Evolutionary conservation across 164 flowering plant genomes (phyloP).

Genomic region (Buxus sempervirens): DNA sequence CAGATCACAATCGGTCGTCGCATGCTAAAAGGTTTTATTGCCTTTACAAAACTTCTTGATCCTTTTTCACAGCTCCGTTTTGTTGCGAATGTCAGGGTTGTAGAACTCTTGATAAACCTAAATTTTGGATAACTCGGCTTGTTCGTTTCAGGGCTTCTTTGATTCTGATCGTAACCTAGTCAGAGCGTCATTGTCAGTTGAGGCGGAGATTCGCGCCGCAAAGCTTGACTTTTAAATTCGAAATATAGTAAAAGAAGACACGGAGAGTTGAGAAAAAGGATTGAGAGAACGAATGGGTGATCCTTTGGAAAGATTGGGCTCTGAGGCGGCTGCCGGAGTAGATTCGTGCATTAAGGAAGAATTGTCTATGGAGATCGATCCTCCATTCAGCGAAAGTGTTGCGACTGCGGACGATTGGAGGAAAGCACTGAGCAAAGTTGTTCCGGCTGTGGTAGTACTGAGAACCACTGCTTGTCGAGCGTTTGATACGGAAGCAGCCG

Average conservation of each 20-base stretch:
- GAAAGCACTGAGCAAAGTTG: slow-evolving; percentile 73
- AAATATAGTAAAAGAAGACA: not conserved
- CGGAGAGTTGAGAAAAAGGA: not conserved
- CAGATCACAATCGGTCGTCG: too few species aligned
- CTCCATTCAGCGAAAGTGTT: slow-evolving; percentile 49
- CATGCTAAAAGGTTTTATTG: too few species aligned
- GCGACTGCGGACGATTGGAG: slow-evolving; percentile 95
- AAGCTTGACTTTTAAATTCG: not conserved
- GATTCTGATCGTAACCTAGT: not conserved
- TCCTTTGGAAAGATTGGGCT: slow-evolving; percentile 52
- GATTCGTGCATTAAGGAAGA: slow-evolving; percentile 56
- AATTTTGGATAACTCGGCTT: not conserved
- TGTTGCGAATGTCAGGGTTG: not conserved
- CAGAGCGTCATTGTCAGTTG: not conserved
- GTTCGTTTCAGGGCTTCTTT: not conserved
- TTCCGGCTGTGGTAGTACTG: slow-evolving; percentile 91
- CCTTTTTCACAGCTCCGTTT: not conserved
- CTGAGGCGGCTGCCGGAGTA: slow-evolving; percentile 33
- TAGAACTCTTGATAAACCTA: not conserved
- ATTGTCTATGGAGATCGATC: slow-evolving; percentile 81
- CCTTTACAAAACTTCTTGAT: not conserved
- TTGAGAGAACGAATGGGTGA: slow-evolving; percentile 37
- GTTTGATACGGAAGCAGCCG: slow-evolving; percentile 88
- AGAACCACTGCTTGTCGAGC: slow-evolving; percentile 85
- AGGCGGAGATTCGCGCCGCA: not conserved